Conservation (phyloP, 2,329 filamentous ascomycete genomes). For the Plectosphaerella sp. region DNA sequence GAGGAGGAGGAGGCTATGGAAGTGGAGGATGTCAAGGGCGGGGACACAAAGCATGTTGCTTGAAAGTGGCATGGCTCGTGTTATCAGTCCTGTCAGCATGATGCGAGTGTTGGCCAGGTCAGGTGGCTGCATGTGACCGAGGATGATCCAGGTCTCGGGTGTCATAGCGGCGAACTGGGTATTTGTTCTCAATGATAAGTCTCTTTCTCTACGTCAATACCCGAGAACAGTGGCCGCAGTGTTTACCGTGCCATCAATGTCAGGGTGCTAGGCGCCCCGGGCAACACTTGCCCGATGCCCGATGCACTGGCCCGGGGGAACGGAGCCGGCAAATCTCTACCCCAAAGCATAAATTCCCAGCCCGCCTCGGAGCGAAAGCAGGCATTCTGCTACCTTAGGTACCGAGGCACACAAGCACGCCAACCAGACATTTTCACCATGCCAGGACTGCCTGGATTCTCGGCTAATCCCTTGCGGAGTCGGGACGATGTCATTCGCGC, state of each 20-base stretch:
- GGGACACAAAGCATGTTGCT: slow-evolving; percentile 4
- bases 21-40: slow-evolving; percentile 6
- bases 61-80: neutral
- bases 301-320: neutral
- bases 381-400: too few relatives aligned
- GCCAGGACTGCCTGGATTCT: slow-evolving; percentile 33
- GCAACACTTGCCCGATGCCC: neutral
- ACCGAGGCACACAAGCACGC: too few relatives aligned
- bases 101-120: too few relatives aligned
- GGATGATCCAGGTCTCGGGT: too few relatives aligned
- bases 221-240: too few relatives aligned
- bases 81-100: too few relatives aligned
- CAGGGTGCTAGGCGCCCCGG: neutral
- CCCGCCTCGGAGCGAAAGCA: neutral
- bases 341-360: neutral
- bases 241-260: too few relatives aligned
- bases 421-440: slow-evolving; percentile 15
- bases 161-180: too few relatives aligned
- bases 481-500: slow-evolving; percentile 29
- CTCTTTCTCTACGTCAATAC: too few relatives aligned
- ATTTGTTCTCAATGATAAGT: too few relatives aligned
- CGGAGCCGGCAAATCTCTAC: neutral
- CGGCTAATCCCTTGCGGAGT: slow-evolving; percentile 31
- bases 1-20: neutral
- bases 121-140: too few relatives aligned